Evolutionary conservation across 192 early-diverging fungal genomes (phyloP).

Genomic region (Mortierella claussenii): DNA sequence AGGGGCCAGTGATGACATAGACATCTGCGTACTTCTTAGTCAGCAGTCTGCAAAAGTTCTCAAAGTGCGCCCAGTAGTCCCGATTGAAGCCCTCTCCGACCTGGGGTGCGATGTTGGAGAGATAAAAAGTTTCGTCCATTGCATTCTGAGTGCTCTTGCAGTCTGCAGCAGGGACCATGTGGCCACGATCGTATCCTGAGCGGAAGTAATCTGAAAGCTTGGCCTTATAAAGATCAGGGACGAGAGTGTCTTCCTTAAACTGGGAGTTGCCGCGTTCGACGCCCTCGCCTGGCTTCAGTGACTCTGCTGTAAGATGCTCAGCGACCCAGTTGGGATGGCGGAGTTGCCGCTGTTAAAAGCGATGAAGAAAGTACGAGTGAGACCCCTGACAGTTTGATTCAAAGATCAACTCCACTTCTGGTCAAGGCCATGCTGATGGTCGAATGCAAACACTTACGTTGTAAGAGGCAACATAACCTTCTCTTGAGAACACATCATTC

Average conservation of each 20-base stretch:
- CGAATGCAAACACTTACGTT: conserved; percentile 67
- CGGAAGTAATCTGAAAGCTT: conserved; percentile 81
- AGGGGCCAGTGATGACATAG: conserved; percentile 87
- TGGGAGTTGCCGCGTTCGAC: conserved; percentile 73
- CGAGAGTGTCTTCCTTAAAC: conserved; percentile 81
- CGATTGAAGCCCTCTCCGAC: conserved; percentile 91
- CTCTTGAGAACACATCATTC: conserved; percentile 75
- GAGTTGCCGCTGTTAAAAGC: conserved; percentile 40
- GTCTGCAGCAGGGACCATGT: conserved; percentile 93
- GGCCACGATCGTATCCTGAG: conserved; percentile 91
- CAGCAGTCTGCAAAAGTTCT: conserved; percentile 80
- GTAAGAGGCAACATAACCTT: conserved; percentile 79
- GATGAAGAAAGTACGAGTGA: no score
- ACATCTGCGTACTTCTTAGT: conserved; percentile 83
- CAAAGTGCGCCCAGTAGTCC: conserved; percentile 92
- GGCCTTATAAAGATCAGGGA: conserved; percentile 83
- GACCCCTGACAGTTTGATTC: no score
- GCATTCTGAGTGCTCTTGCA: conserved; percentile 74
- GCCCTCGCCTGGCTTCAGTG: conserved; percentile 65
- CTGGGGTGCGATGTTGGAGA: conserved; percentile 85
- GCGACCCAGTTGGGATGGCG: conserved; percentile 63
- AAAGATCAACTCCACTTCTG: no score
- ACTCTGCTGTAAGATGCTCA: conserved; percentile 73
- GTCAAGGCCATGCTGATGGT: no score
- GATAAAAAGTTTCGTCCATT: conserved; percentile 89